Conservation (phyloP, 768 basidiomycete genomes). For the Termitomyces eurrhizus region DNA sequence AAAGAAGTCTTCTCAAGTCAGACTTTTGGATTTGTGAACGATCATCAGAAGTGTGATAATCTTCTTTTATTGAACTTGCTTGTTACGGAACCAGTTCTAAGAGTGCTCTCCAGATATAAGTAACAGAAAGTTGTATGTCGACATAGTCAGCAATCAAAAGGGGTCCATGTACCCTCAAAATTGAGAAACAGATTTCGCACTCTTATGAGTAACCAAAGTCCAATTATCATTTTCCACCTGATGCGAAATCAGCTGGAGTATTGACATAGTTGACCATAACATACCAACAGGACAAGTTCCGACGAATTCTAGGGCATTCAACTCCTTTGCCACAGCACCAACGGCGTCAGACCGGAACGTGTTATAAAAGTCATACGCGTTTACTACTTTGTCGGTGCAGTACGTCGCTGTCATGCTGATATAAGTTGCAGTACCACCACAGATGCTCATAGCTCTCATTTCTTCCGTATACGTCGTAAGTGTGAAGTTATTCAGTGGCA, state of each 20-base stretch:
- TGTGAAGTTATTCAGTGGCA: neutral
- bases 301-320: slow-evolving; percentile 2
- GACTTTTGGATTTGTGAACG: neutral
- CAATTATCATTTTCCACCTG: neutral
- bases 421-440: slow-evolving; percentile 12
- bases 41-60: too few relatives aligned
- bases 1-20: neutral
- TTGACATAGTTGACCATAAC: neutral
- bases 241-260: neutral
- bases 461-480: slow-evolving; percentile 10
- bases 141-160: neutral
- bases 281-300: slow-evolving; percentile 11
- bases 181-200: neutral
- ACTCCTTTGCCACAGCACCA: neutral
- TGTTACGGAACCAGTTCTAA: too few relatives aligned
- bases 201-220: neutral
- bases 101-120: too few relatives aligned
- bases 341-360: neutral
- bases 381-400: slow-evolving; percentile 6
- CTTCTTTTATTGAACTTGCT: too few relatives aligned
- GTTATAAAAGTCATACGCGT: slow-evolving; percentile 5
- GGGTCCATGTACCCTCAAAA: neutral
- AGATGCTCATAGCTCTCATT: slow-evolving; percentile 9
- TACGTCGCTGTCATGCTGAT: slow-evolving; percentile 8
- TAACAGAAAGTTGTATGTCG: too few relatives aligned